A percentile compares a stretch with the other conserved stretches of the same genome.
phyloP scores from a whole-genome alignment of 805 yeast genomes.

The Nakazawaea wickerhamii region DNA sequence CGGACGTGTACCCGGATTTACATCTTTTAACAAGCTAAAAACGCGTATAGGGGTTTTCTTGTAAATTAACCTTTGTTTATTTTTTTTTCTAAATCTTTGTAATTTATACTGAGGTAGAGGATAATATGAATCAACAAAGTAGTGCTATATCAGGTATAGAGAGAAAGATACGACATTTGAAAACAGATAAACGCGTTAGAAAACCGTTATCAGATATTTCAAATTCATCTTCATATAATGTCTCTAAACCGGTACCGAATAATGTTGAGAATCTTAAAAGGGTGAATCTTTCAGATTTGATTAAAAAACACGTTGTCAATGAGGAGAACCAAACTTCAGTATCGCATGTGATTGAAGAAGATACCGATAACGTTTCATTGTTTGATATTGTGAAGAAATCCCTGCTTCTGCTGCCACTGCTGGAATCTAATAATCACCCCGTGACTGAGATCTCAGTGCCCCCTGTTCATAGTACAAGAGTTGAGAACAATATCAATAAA shows the following conservation, averaged over 20 bases:
- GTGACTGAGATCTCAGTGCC: neutral
- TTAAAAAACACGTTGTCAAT: neutral
- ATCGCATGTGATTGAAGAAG: neutral
- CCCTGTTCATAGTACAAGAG: neutral
- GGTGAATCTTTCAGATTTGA: neutral
- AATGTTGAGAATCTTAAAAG: neutral
- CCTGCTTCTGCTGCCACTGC: no score
- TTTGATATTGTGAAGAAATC: neutral
- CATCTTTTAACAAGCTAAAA: no score
- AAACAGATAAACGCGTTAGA: neutral
- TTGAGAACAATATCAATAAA: neutral
- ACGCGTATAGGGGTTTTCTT: no score
- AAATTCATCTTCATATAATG: neutral
- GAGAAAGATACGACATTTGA: neutral
- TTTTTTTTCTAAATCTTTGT: no score
- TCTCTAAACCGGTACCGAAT: neutral
- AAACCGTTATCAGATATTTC: neutral
- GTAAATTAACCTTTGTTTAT: no score
- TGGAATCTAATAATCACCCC: neutral
- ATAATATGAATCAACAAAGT: no score
- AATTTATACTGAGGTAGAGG: no score
- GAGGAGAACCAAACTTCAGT: neutral
- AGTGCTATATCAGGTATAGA: neutral
- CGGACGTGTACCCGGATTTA: no score
- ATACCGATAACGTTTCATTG: neutral